These are phyloP conservation scores for Vachellia pachyceras DNA, from an alignment of 306 rosid species.

Conservation along the genomic window DNA sequence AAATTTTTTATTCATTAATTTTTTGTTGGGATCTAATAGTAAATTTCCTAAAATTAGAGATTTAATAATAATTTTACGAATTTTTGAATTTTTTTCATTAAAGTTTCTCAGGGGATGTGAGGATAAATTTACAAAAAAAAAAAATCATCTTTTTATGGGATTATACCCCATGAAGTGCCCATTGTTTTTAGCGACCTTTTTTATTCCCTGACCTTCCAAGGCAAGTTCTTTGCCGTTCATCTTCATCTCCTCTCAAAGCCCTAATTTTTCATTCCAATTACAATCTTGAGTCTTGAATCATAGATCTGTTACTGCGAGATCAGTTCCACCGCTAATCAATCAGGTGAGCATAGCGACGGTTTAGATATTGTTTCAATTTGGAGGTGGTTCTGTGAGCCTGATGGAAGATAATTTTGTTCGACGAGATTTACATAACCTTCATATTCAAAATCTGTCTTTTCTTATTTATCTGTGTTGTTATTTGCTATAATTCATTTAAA, in stretches of 20 bases:
- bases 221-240: neutral
- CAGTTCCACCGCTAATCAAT: slow-evolving; percentile 29
- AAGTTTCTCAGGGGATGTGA: too few relatives aligned
- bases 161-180: neutral
- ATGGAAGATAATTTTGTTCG: neutral
- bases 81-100: too few relatives aligned
- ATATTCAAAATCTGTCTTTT: neutral
- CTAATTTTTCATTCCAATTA: slow-evolving; percentile 30
- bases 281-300: slow-evolving; percentile 1
- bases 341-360: slow-evolving; percentile 28
- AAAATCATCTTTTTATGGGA: too few relatives aligned
- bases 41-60: too few relatives aligned
- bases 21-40: too few relatives aligned
- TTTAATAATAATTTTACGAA: too few relatives aligned
- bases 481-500: neutral
- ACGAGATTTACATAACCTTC: slow-evolving; percentile 4
- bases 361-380: neutral
- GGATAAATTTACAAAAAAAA: too few relatives aligned
- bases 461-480: neutral
- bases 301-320: slow-evolving; percentile 8
- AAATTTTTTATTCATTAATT: too few relatives aligned
- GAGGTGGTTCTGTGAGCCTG: neutral
- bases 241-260: slow-evolving; percentile 1
- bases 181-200: neutral
- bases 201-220: neutral